These are phyloP conservation scores for Phytophthora tubulina DNA, from an alignment of 352 stramenopile species.

Conservation along the genomic window DNA sequence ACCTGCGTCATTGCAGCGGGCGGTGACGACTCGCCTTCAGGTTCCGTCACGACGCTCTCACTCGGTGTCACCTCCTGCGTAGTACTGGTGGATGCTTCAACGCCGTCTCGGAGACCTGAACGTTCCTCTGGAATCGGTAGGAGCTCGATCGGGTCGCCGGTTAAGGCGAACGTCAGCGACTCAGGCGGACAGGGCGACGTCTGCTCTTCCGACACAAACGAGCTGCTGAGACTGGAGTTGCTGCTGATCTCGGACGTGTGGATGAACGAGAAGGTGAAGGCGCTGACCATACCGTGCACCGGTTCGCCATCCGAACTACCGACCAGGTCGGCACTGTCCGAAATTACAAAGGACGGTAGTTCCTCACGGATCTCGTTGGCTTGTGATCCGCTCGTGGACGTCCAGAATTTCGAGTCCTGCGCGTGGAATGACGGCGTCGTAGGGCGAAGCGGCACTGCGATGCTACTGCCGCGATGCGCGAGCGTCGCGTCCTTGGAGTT, in stretches of 20 bases:
- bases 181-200: constrained; percentile 23
- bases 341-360: constrained; percentile 57
- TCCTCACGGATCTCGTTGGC: constrained; percentile 48
- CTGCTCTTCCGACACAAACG: constrained; percentile 19
- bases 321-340: constrained; percentile 52
- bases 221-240: constrained; percentile 36
- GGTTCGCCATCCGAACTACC: constrained; percentile 66
- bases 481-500: constrained; percentile 60
- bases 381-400: constrained; percentile 33
- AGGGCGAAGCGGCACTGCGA: constrained; percentile 35
- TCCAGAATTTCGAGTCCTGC: constrained; percentile 23
- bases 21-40: constrained; percentile 26
- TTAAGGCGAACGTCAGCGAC: constrained; percentile 35
- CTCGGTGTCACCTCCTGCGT: constrained; percentile 15
- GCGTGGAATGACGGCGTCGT: constrained; percentile 47
- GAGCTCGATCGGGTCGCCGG: constrained; percentile 38
- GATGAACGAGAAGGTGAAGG: constrained; percentile 83
- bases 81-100: constrained; percentile 13
- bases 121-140: constrained; percentile 47
- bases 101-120: constrained; percentile 10
- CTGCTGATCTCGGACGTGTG: constrained; percentile 57
- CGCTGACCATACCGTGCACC: constrained; percentile 63
- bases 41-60: constrained; percentile 25
- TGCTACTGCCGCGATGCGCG: constrained; percentile 18
- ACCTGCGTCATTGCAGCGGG: constrained; percentile 3